Conservation (phyloP, 2,329 filamentous ascomycete species). For the Alternaria infectoria region DNA sequence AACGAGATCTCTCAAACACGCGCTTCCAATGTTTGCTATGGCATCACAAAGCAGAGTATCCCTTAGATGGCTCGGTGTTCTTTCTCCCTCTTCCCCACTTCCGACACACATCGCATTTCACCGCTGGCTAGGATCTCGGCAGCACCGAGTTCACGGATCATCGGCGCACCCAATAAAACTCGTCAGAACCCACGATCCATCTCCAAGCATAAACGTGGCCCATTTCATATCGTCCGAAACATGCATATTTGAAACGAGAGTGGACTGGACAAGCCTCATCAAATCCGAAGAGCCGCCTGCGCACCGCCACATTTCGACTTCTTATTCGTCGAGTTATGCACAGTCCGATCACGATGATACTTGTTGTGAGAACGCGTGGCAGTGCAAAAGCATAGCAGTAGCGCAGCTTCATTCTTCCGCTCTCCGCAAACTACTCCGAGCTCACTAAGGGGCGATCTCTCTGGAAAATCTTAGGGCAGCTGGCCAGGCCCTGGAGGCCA, state of each 20-base stretch:
- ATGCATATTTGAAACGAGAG: slow-evolving; percentile 1
- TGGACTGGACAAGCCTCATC: slow-evolving; percentile 4
- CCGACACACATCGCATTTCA: not conserved
- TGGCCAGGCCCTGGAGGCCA: slow-evolving; percentile 5
- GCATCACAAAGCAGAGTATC: too few species aligned
- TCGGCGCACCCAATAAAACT: not conserved
- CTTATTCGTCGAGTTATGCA: not conserved
- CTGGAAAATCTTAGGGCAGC: slow-evolving; percentile 1
- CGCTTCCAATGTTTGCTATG: too few species aligned
- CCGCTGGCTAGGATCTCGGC: slow-evolving; percentile 1
- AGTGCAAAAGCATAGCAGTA: not conserved
- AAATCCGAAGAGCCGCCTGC: not conserved
- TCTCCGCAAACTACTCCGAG: slow-evolving; percentile 5
- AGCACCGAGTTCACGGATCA: not conserved
- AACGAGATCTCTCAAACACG: too few species aligned
- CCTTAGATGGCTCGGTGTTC: not conserved
- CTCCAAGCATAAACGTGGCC: slow-evolving; percentile 8
- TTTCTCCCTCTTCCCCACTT: not conserved
- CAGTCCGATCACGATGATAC: too few species aligned
- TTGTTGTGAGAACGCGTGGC: not conserved
- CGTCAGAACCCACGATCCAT: not conserved
- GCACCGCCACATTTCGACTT: not conserved
- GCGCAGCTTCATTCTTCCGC: not conserved
- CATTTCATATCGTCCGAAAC: slow-evolving; percentile 8
- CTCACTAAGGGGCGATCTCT: slow-evolving; percentile 13